Percentiles rank a stretch among this genome's conserved stretches.
Conservation (phyloP, 345 rosid genomes). For the Toxicodendron radicans region DNA sequence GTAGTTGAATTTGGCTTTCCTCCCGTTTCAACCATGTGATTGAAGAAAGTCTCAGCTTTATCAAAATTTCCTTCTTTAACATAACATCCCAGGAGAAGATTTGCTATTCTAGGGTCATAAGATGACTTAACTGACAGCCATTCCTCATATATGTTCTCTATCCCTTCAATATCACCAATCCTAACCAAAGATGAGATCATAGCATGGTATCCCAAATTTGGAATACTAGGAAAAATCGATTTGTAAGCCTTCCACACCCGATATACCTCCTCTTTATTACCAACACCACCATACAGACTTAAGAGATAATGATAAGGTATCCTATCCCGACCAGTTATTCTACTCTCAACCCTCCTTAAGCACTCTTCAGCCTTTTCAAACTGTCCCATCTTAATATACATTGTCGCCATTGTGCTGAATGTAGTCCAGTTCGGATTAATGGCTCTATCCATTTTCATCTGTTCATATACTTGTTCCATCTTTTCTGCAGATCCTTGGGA, state of each 20-base stretch:
- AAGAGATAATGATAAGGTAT: constrained; percentile 87
- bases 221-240: constrained; percentile 67
- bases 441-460: constrained; percentile 60
- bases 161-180: constrained; percentile 69
- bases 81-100: constrained; percentile 64
- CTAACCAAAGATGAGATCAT: constrained; percentile 70
- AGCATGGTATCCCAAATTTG: constrained; percentile 84
- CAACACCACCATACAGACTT: constrained; percentile 72
- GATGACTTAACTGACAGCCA: constrained; percentile 71
- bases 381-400: constrained; percentile 80
- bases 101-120: constrained; percentile 81
- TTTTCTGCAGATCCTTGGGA: constrained; percentile 60
- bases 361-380: constrained; percentile 78
- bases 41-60: constrained; percentile 56
- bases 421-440: constrained; percentile 88
- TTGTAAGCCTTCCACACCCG: constrained; percentile 85
- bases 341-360: constrained; percentile 73
- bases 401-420: constrained; percentile 87
- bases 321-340: constrained; percentile 78
- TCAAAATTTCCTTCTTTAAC: constrained; percentile 62
- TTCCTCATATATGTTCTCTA: constrained; percentile 70
- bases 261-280: constrained; percentile 66
- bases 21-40: constrained; percentile 66
- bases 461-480: constrained; percentile 77
- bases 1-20: constrained; percentile 75